Evolutionary conservation across 2,329 filamentous ascomycete species (phyloP).

Genomic region (Stagonosporopsis cucurbitacearum): DNA sequence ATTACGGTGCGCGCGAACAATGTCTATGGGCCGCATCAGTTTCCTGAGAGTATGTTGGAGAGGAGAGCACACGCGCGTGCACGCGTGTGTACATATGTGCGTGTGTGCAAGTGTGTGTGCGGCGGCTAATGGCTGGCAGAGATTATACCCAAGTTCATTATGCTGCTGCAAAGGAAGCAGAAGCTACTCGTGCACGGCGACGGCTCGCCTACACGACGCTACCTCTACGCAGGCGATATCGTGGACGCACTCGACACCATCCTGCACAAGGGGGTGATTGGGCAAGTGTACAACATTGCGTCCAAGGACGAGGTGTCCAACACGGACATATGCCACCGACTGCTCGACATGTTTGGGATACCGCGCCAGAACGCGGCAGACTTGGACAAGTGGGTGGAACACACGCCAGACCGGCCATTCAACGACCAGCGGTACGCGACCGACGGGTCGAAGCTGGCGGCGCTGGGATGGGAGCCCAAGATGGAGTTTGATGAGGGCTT

Average conservation of each 20-base stretch:
- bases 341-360: constrained; percentile 69
- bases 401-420: constrained; percentile 77
- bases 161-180: constrained; percentile 69
- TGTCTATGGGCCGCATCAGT: constrained; percentile 84
- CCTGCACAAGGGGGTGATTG: constrained; percentile 75
- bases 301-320: constrained; percentile 81
- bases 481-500: constrained; percentile 48
- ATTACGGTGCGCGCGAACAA: constrained; percentile 86
- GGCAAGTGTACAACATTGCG: constrained; percentile 82
- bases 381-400: constrained; percentile 71
- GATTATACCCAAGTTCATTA: constrained; percentile 83
- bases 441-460: constrained; percentile 47
- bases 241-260: constrained; percentile 85
- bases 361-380: constrained; percentile 49
- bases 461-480: constrained; percentile 47
- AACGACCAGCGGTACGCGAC: constrained; percentile 51
- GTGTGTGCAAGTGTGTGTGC: not conserved
- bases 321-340: constrained; percentile 68
- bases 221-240: constrained; percentile 79
- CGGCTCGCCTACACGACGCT: constrained; percentile 75
- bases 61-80: not conserved
- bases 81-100: not conserved
- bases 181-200: constrained; percentile 79
- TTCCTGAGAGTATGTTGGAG: constrained; percentile 72
- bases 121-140: constrained; percentile 57